Evolutionary conservation across 1,284 basidiomycete genomes (phyloP).

Genomic region (Chondrostereum purpureum): DNA sequence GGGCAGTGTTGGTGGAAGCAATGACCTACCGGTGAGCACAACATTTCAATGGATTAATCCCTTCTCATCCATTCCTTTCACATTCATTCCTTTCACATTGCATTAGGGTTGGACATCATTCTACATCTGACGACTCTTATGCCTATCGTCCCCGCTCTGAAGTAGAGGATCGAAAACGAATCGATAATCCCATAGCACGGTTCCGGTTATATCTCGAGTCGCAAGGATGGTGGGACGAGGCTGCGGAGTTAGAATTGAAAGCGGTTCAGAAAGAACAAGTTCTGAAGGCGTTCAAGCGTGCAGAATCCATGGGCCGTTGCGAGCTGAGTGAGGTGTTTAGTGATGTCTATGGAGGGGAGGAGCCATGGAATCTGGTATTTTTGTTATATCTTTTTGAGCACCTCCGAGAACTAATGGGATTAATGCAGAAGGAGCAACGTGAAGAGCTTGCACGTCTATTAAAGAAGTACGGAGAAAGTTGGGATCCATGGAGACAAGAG

Average conservation of each 20-base stretch:
- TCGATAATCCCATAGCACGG: slow-evolving; percentile 84
- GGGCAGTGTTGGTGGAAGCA: slow-evolving; percentile 85
- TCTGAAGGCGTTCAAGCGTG: slow-evolving; percentile 71
- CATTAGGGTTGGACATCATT: slow-evolving; percentile 83
- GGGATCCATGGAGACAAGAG: slow-evolving; percentile 83
- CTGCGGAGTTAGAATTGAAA: slow-evolving; percentile 71
- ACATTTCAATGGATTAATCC: no score
- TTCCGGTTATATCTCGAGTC: slow-evolving; percentile 81
- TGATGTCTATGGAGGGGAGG: slow-evolving; percentile 81
- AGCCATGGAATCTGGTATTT: slow-evolving; percentile 82
- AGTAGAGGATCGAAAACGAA: slow-evolving; percentile 80
- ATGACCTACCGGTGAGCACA: slow-evolving; percentile 86
- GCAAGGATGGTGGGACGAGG: slow-evolving; percentile 80
- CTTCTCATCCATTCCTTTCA: slow-evolving; percentile 2
- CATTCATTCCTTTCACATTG: slow-evolving; percentile 9
- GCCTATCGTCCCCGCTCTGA: slow-evolving; percentile 83
- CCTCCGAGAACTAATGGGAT: neutral
- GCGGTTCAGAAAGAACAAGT: slow-evolving; percentile 68
- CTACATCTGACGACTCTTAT: slow-evolving; percentile 90
- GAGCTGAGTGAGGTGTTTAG: slow-evolving; percentile 79
- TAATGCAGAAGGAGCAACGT: slow-evolving; percentile 69
- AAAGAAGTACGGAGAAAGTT: slow-evolving; percentile 77
- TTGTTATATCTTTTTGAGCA: slow-evolving; percentile 6
- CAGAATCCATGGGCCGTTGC: slow-evolving; percentile 67
- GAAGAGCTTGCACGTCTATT: slow-evolving; percentile 71